Evolutionary conservation across 2,329 filamentous ascomycete species (phyloP), one percentile per base, ranked within the genome.

Genomic region (Fusarium papillatum): DNA sequence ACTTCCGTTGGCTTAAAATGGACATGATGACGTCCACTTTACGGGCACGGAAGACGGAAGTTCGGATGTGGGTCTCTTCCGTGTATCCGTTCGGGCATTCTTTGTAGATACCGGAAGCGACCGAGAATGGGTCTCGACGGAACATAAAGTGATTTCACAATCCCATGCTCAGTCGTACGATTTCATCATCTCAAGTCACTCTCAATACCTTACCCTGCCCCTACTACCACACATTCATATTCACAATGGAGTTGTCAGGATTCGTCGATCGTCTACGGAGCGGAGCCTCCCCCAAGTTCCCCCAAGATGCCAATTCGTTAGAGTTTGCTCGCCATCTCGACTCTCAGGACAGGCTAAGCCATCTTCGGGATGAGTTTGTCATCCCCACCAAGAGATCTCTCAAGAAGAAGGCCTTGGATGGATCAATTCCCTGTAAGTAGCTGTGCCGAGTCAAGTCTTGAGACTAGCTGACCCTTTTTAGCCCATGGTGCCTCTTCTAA

Each of bases 351-450:
- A 83, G 87, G n/a, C 82, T 95, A 46, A 83, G 85, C 19, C 85
- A 87, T 68, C 88, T 95, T 66, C 90, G 95, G 38, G 85, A 91
- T 29, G 90, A 96, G 77, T 98, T 96, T 82, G 88, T 93, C 60
- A 92, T 97, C 57, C 95, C 95, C 0, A 93, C 93, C 5, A 95
- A 92, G 82, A 87, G 86, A 13, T 94, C 95, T 48, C 84, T 97
- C 57, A 92, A 89, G 81, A 90, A 93, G 75, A 93, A 87, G 74
- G 90, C 88, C 0, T 83, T 94, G 13, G 83, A 87, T 22, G 87
- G 86, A 24, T 81, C 77, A 6, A 76, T 87, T 50, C 84, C 85
- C n/a, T 82, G 86, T 88, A 78, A 60, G 82, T 81, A 14, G 1
- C 10, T 3, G 4, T 7, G 19, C 10, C 24, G 31, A 7, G 2